Conservation (phyloP, 2,329 filamentous ascomycete genomes). For the Lachnellula suecica region DNA sequence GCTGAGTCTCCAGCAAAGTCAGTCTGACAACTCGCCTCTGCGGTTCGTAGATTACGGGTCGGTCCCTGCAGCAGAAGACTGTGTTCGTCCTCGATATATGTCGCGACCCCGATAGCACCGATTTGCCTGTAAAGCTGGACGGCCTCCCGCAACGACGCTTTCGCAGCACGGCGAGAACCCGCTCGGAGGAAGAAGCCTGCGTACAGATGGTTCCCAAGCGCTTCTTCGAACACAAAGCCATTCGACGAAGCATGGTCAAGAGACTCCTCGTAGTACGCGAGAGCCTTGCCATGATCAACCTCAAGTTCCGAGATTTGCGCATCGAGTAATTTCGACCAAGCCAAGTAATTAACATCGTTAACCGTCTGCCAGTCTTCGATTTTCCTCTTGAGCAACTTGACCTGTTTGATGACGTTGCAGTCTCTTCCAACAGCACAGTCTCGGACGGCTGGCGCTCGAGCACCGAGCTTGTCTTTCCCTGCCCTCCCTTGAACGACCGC, state of each 20-base stretch:
- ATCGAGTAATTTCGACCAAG: conserved; percentile 67
- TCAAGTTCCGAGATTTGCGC: conserved; percentile 68
- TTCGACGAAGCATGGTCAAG: conserved; percentile 71
- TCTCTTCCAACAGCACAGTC: conserved; percentile 42
- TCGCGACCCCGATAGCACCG: conserved; percentile 68
- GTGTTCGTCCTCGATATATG: conserved; percentile 67
- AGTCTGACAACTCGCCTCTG: conserved; percentile 68
- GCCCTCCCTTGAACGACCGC: conserved; percentile 25
- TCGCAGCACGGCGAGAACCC: conserved; percentile 65
- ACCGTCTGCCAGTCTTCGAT: conserved; percentile 64
- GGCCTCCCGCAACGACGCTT: conserved; percentile 66
- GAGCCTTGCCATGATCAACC: conserved; percentile 54
- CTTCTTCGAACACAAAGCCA: conserved; percentile 69
- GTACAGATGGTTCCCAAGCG: conserved; percentile 71
- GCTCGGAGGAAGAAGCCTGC: conserved; percentile 68
- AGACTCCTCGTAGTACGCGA: conserved; percentile 67
- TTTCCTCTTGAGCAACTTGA: conserved; percentile 55
- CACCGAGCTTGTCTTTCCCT: conserved; percentile 28
- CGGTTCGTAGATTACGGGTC: conserved; percentile 54
- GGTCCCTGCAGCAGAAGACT: conserved; percentile 65
- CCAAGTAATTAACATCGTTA: conserved; percentile 69
- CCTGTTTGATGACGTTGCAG: conserved; percentile 50
- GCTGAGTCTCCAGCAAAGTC: conserved; percentile 61
- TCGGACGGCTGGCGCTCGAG: conserved; percentile 24
- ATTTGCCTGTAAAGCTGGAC: conserved; percentile 67